These are phyloP conservation scores for Wickerhamiella sorbophila DNA, from an alignment of 805 yeast genomes.

Conservation along the genomic window DNA sequence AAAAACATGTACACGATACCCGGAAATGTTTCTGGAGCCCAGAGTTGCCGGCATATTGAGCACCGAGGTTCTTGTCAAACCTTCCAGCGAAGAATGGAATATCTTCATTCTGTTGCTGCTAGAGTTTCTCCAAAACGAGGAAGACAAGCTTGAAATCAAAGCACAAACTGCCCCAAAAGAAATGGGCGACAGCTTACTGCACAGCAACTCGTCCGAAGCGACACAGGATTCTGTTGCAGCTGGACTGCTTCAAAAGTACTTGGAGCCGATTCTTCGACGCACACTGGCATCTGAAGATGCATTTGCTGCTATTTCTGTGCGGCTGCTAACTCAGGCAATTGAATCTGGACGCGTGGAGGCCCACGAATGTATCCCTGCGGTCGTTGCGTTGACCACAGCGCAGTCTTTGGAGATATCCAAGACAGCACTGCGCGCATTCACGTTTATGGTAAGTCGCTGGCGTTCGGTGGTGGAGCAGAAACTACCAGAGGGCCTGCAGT, in stretches of 20 bases:
- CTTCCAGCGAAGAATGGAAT: conserved; percentile 5
- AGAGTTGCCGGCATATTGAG: conserved; percentile 1
- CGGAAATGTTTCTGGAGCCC: conserved; percentile 4
- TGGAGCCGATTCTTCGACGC: background rate
- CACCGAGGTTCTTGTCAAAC: background rate
- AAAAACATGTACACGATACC: conserved; percentile 5
- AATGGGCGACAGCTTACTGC: background rate
- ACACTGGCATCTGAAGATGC: conserved; percentile 1
- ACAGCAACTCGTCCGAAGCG: background rate
- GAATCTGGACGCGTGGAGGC: conserved; percentile 5
- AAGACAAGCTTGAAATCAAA: background rate
- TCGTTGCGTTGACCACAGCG: conserved; percentile 3
- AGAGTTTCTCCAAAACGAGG: conserved; percentile 3
- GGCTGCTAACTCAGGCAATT: conserved; percentile 5
- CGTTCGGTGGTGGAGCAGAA: conserved; percentile 2
- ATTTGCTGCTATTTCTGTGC: conserved; percentile 4
- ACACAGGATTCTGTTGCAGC: conserved; percentile 6
- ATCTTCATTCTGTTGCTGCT: conserved; percentile 7
- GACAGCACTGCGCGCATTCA: conserved; percentile 4
- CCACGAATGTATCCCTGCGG: conserved; percentile 2
- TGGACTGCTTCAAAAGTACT: conserved; percentile 6
- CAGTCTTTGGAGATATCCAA: conserved; percentile 3
- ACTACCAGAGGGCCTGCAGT: conserved; percentile 4
- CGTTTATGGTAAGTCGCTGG: background rate
- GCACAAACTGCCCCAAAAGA: background rate